Base-by-base conservation (phyloP, 768 basidiomycete species). In the Artomyces pyxidatus region DNA sequence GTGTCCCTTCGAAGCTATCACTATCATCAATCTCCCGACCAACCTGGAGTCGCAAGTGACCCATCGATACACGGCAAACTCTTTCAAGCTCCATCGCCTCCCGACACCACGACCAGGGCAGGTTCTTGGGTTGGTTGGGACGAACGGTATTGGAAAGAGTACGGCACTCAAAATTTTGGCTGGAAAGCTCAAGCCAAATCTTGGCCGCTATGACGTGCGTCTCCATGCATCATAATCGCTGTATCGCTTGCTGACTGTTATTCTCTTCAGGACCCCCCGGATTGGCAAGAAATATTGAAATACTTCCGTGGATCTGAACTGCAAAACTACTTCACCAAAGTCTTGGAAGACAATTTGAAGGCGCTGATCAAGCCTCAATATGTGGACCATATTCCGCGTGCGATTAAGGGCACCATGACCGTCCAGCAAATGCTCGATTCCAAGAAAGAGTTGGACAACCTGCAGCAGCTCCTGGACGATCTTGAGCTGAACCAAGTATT, bases 351-450 rank as follows among this genome's bases (percentile, higher is more conserved):
- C 68, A 93, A 99, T 62, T 73, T 98, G 63, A 98, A 97, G 72
- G 94, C 96, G 1, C 79, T 99, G 53, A 98, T 98, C 66, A 99
- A 99, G 69, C 96, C 96, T 1, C 96, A 99, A 78, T 99, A 99
- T 64, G 96, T 99, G 56, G 96, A 99, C 65, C 94, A 98, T 65
- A 97, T 99, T 60, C 96, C 96, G 4, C 81, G 85, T 37, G 91
- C 92, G 35, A 89, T 99, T 75, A 95, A 98, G 68, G 92, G 86
- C 47, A 74, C 71, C 42, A 77, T 89, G 75, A 85, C 85, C 3
- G 94, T 99, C 23, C 71, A 75, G 6, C 74, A 90, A 61, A 97
- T 99, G 95, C 80, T 99, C 52, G 86, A 93, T 60, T 79, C 80
- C 25, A 97, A 97, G 70, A 69, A 84, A 26, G 92, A 99, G 65